These are phyloP conservation scores for Venturia asperata DNA, from an alignment of 2,329 filamentous ascomycete species.

Conservation along the genomic window DNA sequence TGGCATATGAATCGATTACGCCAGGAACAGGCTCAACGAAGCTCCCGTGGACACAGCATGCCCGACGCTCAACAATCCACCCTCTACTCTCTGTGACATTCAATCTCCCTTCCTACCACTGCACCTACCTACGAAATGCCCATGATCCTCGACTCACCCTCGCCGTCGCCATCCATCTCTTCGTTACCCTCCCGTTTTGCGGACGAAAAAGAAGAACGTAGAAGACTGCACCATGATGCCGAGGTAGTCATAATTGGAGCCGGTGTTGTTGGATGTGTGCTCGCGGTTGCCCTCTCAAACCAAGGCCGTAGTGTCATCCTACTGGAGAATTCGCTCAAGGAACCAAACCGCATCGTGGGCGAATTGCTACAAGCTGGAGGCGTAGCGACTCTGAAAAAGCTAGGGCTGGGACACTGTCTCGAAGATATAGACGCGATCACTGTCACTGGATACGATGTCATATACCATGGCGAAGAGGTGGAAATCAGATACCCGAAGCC, in stretches of 20 bases:
- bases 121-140: constrained; percentile 3
- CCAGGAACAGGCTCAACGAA: background rate
- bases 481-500: constrained; percentile 70
- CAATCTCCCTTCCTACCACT: background rate
- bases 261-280: constrained; percentile 80
- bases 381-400: constrained; percentile 66
- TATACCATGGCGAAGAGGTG: constrained; percentile 68
- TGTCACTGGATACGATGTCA: constrained; percentile 79
- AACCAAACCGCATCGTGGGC: constrained; percentile 93
- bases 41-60: background rate
- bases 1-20: constrained; percentile 7
- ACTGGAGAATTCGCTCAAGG: constrained; percentile 79
- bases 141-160: constrained; percentile 16
- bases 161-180: background rate
- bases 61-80: background rate
- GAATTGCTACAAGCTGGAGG: constrained; percentile 93
- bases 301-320: constrained; percentile 88
- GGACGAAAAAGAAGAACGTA: constrained; percentile 39
- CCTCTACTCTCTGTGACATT: background rate
- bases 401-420: constrained; percentile 75
- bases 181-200: constrained; percentile 7
- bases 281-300: constrained; percentile 74
- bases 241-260: constrained; percentile 91
- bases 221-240: constrained; percentile 52
- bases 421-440: constrained; percentile 82